Conservation (phyloP, 2,329 filamentous ascomycete species). For the Diaporthe sp. region DNA sequence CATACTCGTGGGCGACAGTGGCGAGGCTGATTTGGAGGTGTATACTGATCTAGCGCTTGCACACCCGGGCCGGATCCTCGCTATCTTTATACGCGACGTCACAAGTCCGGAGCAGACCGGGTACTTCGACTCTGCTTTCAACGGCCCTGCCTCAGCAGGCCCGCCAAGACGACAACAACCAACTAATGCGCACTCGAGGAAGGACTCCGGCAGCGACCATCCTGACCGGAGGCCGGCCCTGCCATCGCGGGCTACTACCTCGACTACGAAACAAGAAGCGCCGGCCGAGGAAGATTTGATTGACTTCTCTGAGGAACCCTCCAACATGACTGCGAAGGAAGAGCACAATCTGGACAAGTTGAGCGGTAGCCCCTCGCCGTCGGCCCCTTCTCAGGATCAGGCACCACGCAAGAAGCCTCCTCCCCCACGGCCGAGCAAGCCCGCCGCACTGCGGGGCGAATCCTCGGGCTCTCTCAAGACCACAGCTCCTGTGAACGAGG, state of each 20-base stretch:
- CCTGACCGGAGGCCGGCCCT: conserved; percentile 48
- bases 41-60: conserved; percentile 93
- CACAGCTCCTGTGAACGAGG: conserved; percentile 45
- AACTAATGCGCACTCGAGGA: conserved; percentile 40
- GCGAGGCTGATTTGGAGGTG: conserved; percentile 96
- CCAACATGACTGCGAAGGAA: conserved; percentile 53
- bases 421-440: conserved; percentile 72
- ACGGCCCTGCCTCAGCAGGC: conserved; percentile 47
- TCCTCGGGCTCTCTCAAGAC: conserved; percentile 49
- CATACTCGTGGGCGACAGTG: conserved; percentile 93
- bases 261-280: conserved; percentile 48
- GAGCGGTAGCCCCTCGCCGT: conserved; percentile 39
- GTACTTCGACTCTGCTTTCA: conserved; percentile 80
- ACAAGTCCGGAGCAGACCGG: conserved; percentile 81
- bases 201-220: conserved; percentile 44
- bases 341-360: conserved; percentile 51
- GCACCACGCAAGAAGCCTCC: conserved; percentile 52
- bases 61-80: conserved; percentile 86
- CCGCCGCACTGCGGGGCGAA: conserved; percentile 65
- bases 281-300: conserved; percentile 71
- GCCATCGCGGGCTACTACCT: conserved; percentile 50
- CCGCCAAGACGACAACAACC: conserved; percentile 40
- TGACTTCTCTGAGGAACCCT: conserved; percentile 70
- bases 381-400: conserved; percentile 36
- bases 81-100: conserved; percentile 94